Percentiles rank a stretch among this genome's conserved stretches.
These are phyloP conservation scores for Verticillium dahliae DNA, from an alignment of 2,329 filamentous ascomycete genomes.

Conservation along the genomic window DNA sequence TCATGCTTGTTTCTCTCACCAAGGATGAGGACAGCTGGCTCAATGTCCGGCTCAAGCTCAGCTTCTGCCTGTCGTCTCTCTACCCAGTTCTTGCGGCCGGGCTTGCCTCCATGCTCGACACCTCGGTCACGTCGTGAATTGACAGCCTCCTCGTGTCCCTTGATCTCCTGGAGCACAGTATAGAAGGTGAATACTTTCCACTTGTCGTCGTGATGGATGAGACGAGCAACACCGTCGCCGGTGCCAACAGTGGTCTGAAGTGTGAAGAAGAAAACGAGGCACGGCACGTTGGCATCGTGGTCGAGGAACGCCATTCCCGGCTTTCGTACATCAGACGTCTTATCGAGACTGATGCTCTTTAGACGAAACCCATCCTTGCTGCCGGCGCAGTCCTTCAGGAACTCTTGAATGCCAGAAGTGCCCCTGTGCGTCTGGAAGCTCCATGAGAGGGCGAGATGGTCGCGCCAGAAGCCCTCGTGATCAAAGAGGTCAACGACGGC, in stretches of 20 bases:
- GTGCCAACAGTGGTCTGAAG: slow-evolving; percentile 46
- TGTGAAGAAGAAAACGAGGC: slow-evolving; percentile 50
- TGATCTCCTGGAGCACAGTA: slow-evolving; percentile 42
- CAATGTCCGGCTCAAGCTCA: slow-evolving; percentile 7
- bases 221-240: slow-evolving; percentile 49
- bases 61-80: slow-evolving; percentile 9
- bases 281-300: slow-evolving; percentile 36
- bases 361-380: slow-evolving; percentile 22
- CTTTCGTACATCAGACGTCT: slow-evolving; percentile 22
- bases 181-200: slow-evolving; percentile 55
- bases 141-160: slow-evolving; percentile 37
- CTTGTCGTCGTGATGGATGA: slow-evolving; percentile 27
- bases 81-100: slow-evolving; percentile 14
- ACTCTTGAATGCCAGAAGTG: neutral
- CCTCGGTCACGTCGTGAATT: slow-evolving; percentile 39
- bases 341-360: slow-evolving; percentile 36
- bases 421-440: slow-evolving; percentile 29
- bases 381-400: neutral
- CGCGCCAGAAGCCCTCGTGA: slow-evolving; percentile 47
- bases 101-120: slow-evolving; percentile 28
- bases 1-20: neutral
- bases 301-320: slow-evolving; percentile 22
- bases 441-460: slow-evolving; percentile 52
- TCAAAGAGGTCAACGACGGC: slow-evolving; percentile 30
- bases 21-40: slow-evolving; percentile 13